These are phyloP conservation scores for Chytriomyces hyalinus DNA, from an alignment of 192 early-diverging fungal genomes.

Conservation along the genomic window DNA sequence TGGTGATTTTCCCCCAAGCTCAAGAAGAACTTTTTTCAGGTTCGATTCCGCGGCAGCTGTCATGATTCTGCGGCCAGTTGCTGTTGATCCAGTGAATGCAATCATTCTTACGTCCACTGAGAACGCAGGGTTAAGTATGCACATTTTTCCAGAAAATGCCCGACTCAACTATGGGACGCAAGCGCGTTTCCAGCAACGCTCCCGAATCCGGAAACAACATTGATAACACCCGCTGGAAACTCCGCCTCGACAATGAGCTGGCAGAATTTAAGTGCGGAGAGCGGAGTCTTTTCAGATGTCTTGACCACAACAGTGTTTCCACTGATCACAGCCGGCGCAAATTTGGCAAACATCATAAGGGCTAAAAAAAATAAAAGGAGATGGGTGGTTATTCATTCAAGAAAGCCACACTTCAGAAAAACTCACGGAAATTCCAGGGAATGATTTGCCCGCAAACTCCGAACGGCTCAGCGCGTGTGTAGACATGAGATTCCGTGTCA, in stretches of 20 bases:
- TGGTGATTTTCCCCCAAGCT: constrained; percentile 60
- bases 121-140: too few species aligned
- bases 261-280: constrained; percentile 41
- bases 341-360: constrained; percentile 47
- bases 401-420: background rate
- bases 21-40: constrained; percentile 55
- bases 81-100: constrained; percentile 50
- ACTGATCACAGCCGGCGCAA: constrained; percentile 43
- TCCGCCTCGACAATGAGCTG: constrained; percentile 42
- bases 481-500: background rate
- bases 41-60: constrained; percentile 41
- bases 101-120: constrained; percentile 35
- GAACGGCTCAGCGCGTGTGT: constrained; percentile 43
- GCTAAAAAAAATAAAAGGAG: too few species aligned
- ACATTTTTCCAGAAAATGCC: too few species aligned
- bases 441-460: constrained; percentile 45
- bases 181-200: constrained; percentile 44
- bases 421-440: constrained; percentile 31
- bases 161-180: constrained; percentile 34
- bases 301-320: constrained; percentile 49
- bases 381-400: background rate
- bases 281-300: constrained; percentile 45
- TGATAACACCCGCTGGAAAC: constrained; percentile 54
- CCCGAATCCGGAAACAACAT: constrained; percentile 51
- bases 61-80: constrained; percentile 37